Conservation (phyloP, 495 filamentous ascomycete species). For the Penicillium flavigenum region DNA sequence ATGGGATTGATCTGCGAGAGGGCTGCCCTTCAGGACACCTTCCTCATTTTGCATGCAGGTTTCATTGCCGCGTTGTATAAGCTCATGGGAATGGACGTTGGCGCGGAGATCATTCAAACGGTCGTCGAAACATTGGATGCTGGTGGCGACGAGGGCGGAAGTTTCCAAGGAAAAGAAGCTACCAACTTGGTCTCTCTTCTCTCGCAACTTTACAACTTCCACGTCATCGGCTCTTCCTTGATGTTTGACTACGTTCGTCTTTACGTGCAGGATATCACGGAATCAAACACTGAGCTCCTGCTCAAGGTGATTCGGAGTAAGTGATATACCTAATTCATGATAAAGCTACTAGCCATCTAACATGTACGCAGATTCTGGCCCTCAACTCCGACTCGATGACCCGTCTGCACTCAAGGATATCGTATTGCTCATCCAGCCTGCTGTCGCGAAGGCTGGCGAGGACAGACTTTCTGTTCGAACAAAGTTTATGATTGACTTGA, state of each 20-base stretch:
- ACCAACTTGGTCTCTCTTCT: slow-evolving; percentile 81
- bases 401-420: slow-evolving; percentile 90
- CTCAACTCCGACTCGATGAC: slow-evolving; percentile 85
- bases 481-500: slow-evolving; percentile 97
- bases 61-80: slow-evolving; percentile 89
- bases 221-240: slow-evolving; percentile 75
- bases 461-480: slow-evolving; percentile 79
- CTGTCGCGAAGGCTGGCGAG: slow-evolving; percentile 64
- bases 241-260: slow-evolving; percentile 87
- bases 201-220: slow-evolving; percentile 88
- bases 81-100: slow-evolving; percentile 81
- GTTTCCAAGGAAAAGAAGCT: slow-evolving; percentile 61
- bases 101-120: slow-evolving; percentile 76
- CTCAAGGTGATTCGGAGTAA: slow-evolving; percentile 76
- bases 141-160: slow-evolving; percentile 38
- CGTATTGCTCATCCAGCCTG: slow-evolving; percentile 71
- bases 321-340: slow-evolving; percentile 7
- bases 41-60: slow-evolving; percentile 85
- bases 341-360: slow-evolving; percentile 6
- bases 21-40: slow-evolving; percentile 75
- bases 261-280: slow-evolving; percentile 72
- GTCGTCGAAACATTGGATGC: slow-evolving; percentile 67
- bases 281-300: slow-evolving; percentile 88
- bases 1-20: slow-evolving; percentile 74
- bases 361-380: slow-evolving; percentile 56